phyloP scores from a whole-genome alignment of 208 protist genomes.

The Wallacemonas collosoma region DNA sequence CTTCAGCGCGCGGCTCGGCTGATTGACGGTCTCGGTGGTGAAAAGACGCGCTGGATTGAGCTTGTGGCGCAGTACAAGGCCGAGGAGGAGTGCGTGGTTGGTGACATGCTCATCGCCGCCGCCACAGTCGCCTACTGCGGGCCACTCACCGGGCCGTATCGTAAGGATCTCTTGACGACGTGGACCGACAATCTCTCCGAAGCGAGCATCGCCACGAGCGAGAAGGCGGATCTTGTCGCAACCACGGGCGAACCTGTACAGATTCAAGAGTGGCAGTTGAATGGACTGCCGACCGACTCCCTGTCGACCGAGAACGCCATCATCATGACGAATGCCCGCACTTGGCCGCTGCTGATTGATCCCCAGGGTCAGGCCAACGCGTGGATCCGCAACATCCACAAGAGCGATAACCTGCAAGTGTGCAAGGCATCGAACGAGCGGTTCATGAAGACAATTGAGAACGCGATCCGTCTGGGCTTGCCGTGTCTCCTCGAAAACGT shows the following conservation, averaged over 20 bases:
- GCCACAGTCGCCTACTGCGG: constrained; percentile 97
- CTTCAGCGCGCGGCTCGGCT: constrained; percentile 95
- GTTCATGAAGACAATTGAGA: constrained; percentile 95
- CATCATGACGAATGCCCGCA: constrained; percentile 92
- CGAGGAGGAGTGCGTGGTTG: constrained; percentile 86
- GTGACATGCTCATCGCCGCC: constrained; percentile 96
- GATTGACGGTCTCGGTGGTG: constrained; percentile 96
- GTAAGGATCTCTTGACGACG: constrained; percentile 71
- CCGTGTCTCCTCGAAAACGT: constrained; percentile 97
- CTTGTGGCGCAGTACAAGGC: constrained; percentile 91
- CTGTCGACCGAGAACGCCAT: constrained; percentile 98
- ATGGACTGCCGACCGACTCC: constrained; percentile 95
- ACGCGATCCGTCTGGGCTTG: constrained; percentile 96
- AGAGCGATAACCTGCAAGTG: constrained; percentile 93
- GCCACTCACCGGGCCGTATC: constrained; percentile 94
- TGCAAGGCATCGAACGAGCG: constrained; percentile 96
- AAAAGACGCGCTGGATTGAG: constrained; percentile 93
- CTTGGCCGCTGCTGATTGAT: constrained; percentile 98
- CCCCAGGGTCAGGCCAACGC: constrained; percentile 97
- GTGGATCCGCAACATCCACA: constrained; percentile 97
- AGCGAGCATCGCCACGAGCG: constrained; percentile 60
- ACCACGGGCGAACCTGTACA: constrained; percentile 95
- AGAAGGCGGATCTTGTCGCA: constrained; percentile 76
- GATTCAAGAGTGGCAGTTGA: constrained; percentile 96
- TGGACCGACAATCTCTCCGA: constrained; percentile 85